A percentile compares a stretch with the other conserved stretches of the same genome.
phyloP scores from a whole-genome alignment of 306 rosid species.

The Quercus dentata region DNA sequence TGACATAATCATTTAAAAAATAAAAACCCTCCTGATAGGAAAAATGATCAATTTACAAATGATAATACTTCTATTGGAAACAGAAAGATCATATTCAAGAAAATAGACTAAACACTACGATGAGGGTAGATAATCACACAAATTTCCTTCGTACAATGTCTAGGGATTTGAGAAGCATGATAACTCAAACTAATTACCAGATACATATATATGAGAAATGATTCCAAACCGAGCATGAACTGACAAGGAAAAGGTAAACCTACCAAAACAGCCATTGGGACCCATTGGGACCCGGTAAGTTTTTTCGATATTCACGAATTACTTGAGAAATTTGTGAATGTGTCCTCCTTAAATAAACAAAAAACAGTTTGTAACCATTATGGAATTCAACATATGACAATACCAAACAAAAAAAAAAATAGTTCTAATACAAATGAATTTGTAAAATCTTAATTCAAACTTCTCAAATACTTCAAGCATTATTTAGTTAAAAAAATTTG shows the following conservation, averaged over 20 bases:
- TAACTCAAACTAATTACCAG: conserved; percentile 3
- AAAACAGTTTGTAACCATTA: conserved; percentile 9
- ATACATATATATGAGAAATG: background rate
- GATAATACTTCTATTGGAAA: background rate
- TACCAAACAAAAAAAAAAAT: background rate
- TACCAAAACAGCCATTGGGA: conserved; percentile 91
- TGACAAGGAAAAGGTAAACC: conserved; percentile 31
- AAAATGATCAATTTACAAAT: background rate
- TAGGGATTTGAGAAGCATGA: background rate
- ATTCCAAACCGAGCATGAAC: background rate
- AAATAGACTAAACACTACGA: background rate
- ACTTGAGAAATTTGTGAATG: conserved; percentile 95
- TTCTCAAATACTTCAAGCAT: background rate
- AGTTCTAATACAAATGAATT: background rate
- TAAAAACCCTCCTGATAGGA: background rate
- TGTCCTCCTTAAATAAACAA: conserved; percentile 66
- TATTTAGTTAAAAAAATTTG: too few species aligned
- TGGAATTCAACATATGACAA: background rate
- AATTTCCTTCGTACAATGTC: background rate
- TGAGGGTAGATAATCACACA: background rate
- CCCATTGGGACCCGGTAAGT: conserved; percentile 90
- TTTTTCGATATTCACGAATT: conserved; percentile 75
- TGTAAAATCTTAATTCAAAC: background rate
- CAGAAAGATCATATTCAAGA: background rate
- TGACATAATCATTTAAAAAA: background rate